Evolutionary conservation across 257 asterid genomes (phyloP), one percentile per base, ranked within the genome.

Genomic region (Nyctanthes arbortristis): DNA sequence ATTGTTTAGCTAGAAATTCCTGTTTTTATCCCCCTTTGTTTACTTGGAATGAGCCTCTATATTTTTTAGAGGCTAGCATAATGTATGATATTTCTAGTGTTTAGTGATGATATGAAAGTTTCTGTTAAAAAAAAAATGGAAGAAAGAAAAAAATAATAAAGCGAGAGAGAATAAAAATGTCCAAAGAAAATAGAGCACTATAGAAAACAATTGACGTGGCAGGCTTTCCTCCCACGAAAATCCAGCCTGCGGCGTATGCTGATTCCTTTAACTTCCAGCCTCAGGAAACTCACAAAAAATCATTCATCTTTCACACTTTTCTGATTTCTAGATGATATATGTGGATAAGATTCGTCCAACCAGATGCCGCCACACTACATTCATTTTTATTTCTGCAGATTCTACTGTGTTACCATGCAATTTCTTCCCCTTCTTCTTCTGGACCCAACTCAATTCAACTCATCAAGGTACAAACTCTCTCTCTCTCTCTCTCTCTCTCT

Each of bases 291-390:
- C 43, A 3, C 43, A 36, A n/a, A n/a, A n/a, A n/a, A n/a, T n/a
- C n/a, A n/a, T n/a, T n/a, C 43, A 3, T 7, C 10, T 36, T 36
- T 36, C n/a, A n/a, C n/a, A n/a, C n/a, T n/a, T 56, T 61, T 40
- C 56, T 45, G 73, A 71, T 74, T 77, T 75, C 75, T 64, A n/a
- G 81, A 78, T 68, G 68, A 72, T 68, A 78, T 72, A 60, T 66
- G 87, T 68, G 82, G 87, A 82, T 78, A 82, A 82, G 84, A 76
- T 61, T 65, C 57, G 69, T 45, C 72, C 77, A 74, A 56, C 47
- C 22, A 30, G 58, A 45, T 56, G 61, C 18, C 71, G 25, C 73
- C 43, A 28, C 47, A 58, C 75, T 28, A 63, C 62, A 68, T 43
- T 55, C 8, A 16, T 11, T 18, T 30, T 14, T 14, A 4, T 45